Percentiles rank a stretch among this genome's conserved stretches.
phyloP scores from a whole-genome alignment of 2,329 filamentous ascomycete species.

The Catunica adiposa region DNA sequence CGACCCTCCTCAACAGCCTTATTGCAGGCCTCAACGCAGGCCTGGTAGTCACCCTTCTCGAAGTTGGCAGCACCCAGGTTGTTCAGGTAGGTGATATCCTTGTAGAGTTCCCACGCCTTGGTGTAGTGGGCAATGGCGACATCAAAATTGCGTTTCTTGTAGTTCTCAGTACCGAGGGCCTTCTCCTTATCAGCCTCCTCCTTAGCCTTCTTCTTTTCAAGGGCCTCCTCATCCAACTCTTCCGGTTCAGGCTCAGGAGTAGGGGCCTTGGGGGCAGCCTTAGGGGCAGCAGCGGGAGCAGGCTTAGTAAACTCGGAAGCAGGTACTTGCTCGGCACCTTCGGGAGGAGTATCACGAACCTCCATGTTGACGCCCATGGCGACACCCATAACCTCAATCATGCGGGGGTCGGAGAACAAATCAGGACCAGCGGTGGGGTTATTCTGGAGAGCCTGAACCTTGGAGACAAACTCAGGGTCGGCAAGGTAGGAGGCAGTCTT shows the following conservation, averaged over 20 bases:
- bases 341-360: constrained; percentile 23
- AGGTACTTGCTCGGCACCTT: constrained; percentile 24
- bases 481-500: constrained; percentile 73
- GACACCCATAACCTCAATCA: constrained; percentile 88
- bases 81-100: constrained; percentile 96
- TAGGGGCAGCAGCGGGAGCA: constrained; percentile 46
- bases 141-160: constrained; percentile 98
- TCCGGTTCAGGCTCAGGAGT: constrained; percentile 40
- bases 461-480: constrained; percentile 77
- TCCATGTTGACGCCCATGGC: constrained; percentile 86
- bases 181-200: constrained; percentile 89
- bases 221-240: constrained; percentile 65
- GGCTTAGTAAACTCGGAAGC: constrained; percentile 28
- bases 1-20: constrained; percentile 84
- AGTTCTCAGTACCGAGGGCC: constrained; percentile 78
- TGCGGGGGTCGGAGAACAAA: constrained; percentile 74
- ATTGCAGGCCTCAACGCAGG: constrained; percentile 70
- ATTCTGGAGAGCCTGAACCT: constrained; percentile 63
- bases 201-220: constrained; percentile 78
- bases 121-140: constrained; percentile 84
- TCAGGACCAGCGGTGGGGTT: constrained; percentile 67
- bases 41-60: constrained; percentile 88
- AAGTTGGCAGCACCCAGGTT: constrained; percentile 89
- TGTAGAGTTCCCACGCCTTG: constrained; percentile 86
- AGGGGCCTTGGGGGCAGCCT: constrained; percentile 26